phyloP scores from a whole-genome alignment of 176 grass and related monocot species.

The Echinochloa phyllopogon region DNA sequence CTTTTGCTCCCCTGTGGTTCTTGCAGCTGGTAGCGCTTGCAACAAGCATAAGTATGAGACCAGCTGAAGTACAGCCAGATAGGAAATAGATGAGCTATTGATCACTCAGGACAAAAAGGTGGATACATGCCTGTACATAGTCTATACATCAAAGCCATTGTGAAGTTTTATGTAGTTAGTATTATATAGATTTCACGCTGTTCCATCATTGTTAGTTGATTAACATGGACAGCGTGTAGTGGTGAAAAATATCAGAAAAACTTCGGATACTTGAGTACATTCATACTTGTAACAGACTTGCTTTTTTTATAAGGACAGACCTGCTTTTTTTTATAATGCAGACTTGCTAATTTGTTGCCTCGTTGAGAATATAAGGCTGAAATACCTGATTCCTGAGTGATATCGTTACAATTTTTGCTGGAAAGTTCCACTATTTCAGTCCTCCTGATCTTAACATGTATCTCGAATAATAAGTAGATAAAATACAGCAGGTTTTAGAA shows the following conservation, averaged over 20 bases:
- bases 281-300: not conserved
- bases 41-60: slow-evolving; percentile 61
- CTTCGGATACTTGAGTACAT: not conserved
- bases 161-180: slow-evolving; percentile 11
- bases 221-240: not conserved
- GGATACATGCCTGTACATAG: slow-evolving; percentile 33
- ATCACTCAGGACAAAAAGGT: slow-evolving; percentile 14
- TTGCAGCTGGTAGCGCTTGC: slow-evolving; percentile 66
- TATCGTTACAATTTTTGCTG: not conserved
- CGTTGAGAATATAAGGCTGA: slow-evolving; percentile 7
- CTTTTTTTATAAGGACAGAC: too few species aligned
- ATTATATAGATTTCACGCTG: not conserved
- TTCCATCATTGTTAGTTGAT: slow-evolving; percentile 3
- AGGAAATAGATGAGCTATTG: slow-evolving; percentile 31
- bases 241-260: slow-evolving; percentile 37
- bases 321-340: not conserved
- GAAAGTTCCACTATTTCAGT: not conserved
- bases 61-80: slow-evolving; percentile 38
- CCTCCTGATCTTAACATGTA: not conserved
- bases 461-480: slow-evolving; percentile 5
- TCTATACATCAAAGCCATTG: slow-evolving; percentile 1
- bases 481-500: not conserved
- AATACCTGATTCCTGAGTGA: not conserved
- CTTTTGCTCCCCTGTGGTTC: not conserved
- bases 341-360: not conserved